Evolutionary conservation across 179 eudicot genomes (phyloP).

Genomic region (Spergularia azorica): DNA sequence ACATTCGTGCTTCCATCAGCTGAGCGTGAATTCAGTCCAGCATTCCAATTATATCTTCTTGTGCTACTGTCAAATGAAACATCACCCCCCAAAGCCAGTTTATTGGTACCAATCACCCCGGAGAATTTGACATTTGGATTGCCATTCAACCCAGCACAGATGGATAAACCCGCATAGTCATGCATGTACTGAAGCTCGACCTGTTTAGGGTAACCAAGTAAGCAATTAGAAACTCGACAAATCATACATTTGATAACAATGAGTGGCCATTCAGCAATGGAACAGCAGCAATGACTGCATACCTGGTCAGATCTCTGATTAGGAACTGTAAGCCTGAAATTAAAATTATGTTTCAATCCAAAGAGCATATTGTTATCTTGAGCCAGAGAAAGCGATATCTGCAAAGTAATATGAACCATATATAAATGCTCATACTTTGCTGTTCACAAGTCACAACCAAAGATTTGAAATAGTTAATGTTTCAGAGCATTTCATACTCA

Average conservation of each 20-base stretch:
- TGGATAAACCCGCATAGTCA: constrained; percentile 69
- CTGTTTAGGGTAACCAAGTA: constrained; percentile 33
- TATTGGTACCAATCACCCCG: constrained; percentile 67
- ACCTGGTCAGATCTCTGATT: constrained; percentile 93
- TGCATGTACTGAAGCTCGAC: constrained; percentile 84
- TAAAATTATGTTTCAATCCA: constrained; percentile 74
- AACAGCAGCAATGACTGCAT: constrained; percentile 2
- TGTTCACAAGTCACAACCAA: too few relatives aligned
- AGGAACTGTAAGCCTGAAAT: constrained; percentile 59
- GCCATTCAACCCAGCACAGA: constrained; percentile 84
- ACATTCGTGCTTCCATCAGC: constrained; percentile 68
- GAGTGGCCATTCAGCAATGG: neutral
- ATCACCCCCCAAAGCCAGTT: constrained; percentile 67
- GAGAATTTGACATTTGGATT: constrained; percentile 78
- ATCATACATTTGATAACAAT: neutral
- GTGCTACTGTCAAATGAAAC: constrained; percentile 64
- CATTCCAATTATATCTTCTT: constrained; percentile 72
- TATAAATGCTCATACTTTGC: too few relatives aligned
- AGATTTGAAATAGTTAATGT: neutral
- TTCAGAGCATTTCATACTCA: too few relatives aligned
- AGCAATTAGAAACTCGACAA: neutral
- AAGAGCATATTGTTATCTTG: too few relatives aligned
- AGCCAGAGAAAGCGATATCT: too few relatives aligned
- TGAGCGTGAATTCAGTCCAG: constrained; percentile 56
- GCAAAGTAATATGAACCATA: constrained; percentile 9